phyloP scores from a whole-genome alignment of 306 rosid genomes.

The Nissolia schottii region DNA sequence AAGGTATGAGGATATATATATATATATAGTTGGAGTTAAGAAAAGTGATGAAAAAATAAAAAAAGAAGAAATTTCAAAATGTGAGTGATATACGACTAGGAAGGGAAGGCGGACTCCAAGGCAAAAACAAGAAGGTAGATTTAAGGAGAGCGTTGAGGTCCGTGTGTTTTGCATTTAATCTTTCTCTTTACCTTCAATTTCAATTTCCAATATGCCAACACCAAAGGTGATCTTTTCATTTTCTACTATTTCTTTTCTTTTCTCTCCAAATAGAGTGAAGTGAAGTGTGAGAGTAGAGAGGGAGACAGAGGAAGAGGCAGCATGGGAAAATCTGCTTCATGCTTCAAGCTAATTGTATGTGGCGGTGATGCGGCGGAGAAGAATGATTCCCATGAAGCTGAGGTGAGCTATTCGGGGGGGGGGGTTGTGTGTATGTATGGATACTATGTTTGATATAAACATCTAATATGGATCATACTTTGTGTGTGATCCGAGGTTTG shows the following conservation, averaged over 20 bases:
- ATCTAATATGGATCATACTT: neutral
- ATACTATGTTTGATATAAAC: neutral
- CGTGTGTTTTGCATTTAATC: slow-evolving; percentile 44
- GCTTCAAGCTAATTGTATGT: slow-evolving; percentile 78
- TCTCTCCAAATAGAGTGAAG: slow-evolving; percentile 17
- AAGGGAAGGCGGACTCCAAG: slow-evolving; percentile 48
- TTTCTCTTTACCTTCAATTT: too few relatives aligned
- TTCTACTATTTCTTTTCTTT: slow-evolving; percentile 20
- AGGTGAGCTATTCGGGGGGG: slow-evolving; percentile 53
- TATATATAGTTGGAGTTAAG: neutral
- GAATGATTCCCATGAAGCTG: slow-evolving; percentile 46
- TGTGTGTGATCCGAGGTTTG: slow-evolving; percentile 1
- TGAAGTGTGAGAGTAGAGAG: slow-evolving; percentile 5
- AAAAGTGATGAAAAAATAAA: neutral
- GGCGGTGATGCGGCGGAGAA: slow-evolving; percentile 54
- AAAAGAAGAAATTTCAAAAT: neutral
- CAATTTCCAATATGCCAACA: slow-evolving; percentile 54
- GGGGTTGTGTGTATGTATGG: too few relatives aligned
- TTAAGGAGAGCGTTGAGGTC: slow-evolving; percentile 57
- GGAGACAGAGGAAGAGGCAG: neutral
- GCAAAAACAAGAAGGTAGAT: slow-evolving; percentile 28
- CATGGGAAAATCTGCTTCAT: slow-evolving; percentile 76
- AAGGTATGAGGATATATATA: neutral
- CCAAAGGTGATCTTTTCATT: slow-evolving; percentile 30
- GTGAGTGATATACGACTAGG: neutral